These are phyloP conservation scores for Paraphoma sp. DNA, from an alignment of 2,329 filamentous ascomycete species.

Conservation along the genomic window DNA sequence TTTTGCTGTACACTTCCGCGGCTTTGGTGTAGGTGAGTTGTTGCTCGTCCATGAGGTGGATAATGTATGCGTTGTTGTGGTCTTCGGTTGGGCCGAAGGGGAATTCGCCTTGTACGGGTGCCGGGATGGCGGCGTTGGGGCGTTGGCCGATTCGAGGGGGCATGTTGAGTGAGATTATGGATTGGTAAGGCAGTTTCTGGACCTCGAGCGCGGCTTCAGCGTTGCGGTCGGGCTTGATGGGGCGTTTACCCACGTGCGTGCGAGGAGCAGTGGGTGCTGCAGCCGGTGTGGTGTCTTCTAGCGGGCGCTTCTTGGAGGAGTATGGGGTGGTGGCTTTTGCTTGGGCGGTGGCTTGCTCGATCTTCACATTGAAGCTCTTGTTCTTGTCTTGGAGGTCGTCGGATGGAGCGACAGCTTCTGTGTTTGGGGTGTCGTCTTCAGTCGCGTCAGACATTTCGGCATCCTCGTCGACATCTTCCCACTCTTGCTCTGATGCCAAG, in stretches of 20 bases:
- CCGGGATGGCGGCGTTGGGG: constrained; percentile 6
- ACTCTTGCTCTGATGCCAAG: too few species aligned
- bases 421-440: neutral
- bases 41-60: constrained; percentile 19
- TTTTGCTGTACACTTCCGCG: constrained; percentile 7
- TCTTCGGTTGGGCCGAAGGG: constrained; percentile 20
- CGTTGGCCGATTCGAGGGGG: constrained; percentile 5
- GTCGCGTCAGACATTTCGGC: neutral
- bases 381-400: neutral
- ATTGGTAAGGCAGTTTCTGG: constrained; percentile 12
- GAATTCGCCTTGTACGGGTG: constrained; percentile 2
- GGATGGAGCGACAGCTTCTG: neutral
- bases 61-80: constrained; percentile 15
- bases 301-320: neutral
- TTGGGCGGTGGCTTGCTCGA: neutral
- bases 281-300: neutral
- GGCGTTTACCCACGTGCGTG: too few species aligned
- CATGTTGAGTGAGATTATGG: constrained; percentile 22
- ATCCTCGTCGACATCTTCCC: neutral
- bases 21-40: constrained; percentile 13
- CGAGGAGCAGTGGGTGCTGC: too few species aligned
- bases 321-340: neutral
- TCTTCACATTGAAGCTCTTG: neutral
- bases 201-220: neutral
- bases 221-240: neutral